Percentiles rank a stretch among this genome's conserved stretches.
Conservation (phyloP, 805 yeast genomes). For the Komagataella populi region DNA sequence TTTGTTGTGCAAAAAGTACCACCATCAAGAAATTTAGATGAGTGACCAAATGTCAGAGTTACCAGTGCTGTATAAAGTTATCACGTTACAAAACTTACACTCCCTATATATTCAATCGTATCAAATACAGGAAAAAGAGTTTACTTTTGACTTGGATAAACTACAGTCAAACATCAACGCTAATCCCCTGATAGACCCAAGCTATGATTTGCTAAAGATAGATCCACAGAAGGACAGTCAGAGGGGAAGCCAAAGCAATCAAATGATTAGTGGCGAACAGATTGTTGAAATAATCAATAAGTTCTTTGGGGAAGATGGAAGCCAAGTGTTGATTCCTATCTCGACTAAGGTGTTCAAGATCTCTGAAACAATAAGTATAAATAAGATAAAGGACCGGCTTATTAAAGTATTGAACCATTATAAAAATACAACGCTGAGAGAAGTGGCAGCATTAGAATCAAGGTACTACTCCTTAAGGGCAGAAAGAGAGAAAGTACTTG, state of each 20-base stretch:
- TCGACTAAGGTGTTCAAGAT: conserved; percentile 18
- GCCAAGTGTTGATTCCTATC: conserved; percentile 13
- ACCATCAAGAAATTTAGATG: background rate
- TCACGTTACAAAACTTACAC: conserved; percentile 21
- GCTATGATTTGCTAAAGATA: conserved; percentile 19
- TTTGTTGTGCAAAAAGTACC: conserved; percentile 8
- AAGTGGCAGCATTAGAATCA: conserved; percentile 24
- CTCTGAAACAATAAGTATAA: conserved; percentile 15
- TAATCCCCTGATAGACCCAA: conserved; percentile 20
- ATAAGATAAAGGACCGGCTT: conserved; percentile 18
- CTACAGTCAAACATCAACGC: conserved; percentile 21
- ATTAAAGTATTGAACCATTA: conserved; percentile 18
- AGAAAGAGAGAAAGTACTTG: conserved; percentile 7
- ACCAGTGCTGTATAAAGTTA: conserved; percentile 19
- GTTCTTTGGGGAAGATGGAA: conserved; percentile 8
- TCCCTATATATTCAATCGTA: conserved; percentile 18
- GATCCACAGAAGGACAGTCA: conserved; percentile 10
- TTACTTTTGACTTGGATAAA: conserved; percentile 21
- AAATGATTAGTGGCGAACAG: conserved; percentile 18
- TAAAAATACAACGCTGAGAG: conserved; percentile 17
- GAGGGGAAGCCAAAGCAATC: conserved; percentile 10
- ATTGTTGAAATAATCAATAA: conserved; percentile 22
- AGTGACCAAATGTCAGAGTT: conserved; percentile 7
- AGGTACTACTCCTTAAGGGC: conserved; percentile 2
- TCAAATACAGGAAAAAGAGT: conserved; percentile 16